Base-by-base conservation (phyloP, 2,329 filamentous ascomycete species). In the Ophiobolus disseminans region DNA sequence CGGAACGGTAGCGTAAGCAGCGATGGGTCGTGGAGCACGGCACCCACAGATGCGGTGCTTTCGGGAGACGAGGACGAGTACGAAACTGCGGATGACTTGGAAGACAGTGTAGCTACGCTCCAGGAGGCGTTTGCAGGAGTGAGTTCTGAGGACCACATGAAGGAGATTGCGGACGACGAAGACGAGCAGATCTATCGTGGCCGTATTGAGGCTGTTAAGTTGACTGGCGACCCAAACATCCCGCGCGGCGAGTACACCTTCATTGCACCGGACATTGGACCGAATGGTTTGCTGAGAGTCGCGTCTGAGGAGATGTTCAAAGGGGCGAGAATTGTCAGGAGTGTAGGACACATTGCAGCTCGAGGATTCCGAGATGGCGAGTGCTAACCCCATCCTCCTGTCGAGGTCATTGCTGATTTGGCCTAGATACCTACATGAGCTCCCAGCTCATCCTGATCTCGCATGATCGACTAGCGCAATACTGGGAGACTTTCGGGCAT, bases 171-270 rank as follows among this genome's bases (percentile, higher is more conserved):
- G 2, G n/a, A 13, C 2, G 26, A 43, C 1, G 40, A 67, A 3
- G 57, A 66, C 20, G 57, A 68, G 5, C 48, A 45, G 11, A 76
- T 84, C 1, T 85, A 89, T 57, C 79, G 78, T 10, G 90, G 91
- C 4, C 80, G 85, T 1, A 72, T 97, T 3, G 86, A 92, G 69
- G 93, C 89, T 0, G 86, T 97, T 65, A 97, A 97, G 70, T 76
- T 99, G 25, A 97, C 93, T 0, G 93, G 93, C 1, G 93, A 99
- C 65, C 85, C 88, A 0, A 95, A 97, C 58, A 86, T 97, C 11
- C 93, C 93, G 0, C 82, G 92, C 7, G 93, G 92, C 7, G 88
- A 97, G 70, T 85, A 86, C 59, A 90, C 89, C 0, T 97, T 96
- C 68, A 80, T 90, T 3, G 88, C 86, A 0, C 83, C 90, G 4